Base-by-base conservation (phyloP, 2,329 filamentous ascomycete genomes). In the Stromatinia cepivora region DNA sequence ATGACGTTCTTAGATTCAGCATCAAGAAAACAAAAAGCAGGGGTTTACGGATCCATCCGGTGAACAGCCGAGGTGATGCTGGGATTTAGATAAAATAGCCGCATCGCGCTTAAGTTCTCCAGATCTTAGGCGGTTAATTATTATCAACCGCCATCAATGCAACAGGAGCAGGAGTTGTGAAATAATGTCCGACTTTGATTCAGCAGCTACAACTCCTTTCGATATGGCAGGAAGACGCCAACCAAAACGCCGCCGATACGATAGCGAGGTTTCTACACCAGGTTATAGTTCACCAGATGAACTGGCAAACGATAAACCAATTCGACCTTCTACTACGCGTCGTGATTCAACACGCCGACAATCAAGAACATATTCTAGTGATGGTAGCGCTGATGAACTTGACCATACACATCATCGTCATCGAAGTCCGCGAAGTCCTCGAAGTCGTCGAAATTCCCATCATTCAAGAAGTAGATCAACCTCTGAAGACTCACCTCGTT, bases 281-380 rank as follows among this genome's bases (percentile, higher is more conserved):
- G 78, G 78, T 48, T 82, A 83, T 75, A 81, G 80, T 70, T 83
- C 81, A 46, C 81, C 85, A 10, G 84, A 86, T 70, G 83, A 84
- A 67, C 66, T 74, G 45, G 72, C 52, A 31, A 72, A 74, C 10
- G 58, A 77, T 81, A 70, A 79, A 77, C 45, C 78, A 73, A 71
- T 80, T 66, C 73, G 74, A 62, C 73, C 74, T 46, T 82, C 73
- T 74, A 78, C 69, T 36, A 56, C 66, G n/a, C 72, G 72, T 17
- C 71, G 72, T 48, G 74, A 75, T 57, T 73, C 73, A 45, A 59
- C 48, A 22, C 69, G 68, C 34, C 73, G 75, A 42, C 66, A 73
- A 45, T 69, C 67, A 15, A 73, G 72, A 73, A 72, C 74, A 22
- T 73, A 70, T 63, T 74, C 72, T 13, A 75, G 73, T 25, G 73